Base-by-base conservation (phyloP, 176 grass and related monocot species). In the Dactylis glomerata region DNA sequence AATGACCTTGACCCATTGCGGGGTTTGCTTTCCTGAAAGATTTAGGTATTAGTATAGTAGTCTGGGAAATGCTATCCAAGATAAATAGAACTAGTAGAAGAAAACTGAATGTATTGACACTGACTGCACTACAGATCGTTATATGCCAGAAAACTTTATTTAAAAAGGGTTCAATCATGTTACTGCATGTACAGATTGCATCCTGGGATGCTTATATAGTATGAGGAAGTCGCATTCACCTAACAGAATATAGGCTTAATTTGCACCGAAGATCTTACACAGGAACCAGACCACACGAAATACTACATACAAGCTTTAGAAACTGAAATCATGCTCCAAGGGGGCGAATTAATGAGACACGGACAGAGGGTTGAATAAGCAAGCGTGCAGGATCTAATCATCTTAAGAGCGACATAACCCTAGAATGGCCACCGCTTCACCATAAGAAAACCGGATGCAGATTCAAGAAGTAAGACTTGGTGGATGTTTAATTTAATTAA, bases 11-110 rank as follows among this genome's bases (percentile, higher is more conserved):
- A 75, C 85, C 85, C 85, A 87, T 87, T 8, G 67, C 16, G 38
- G 16, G 23, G 17, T 40, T 81, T 54, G 32, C 42, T 81, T 80
- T 81, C 77, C 68, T 75, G 68, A 31, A 75, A 23, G n/a, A 27
- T 40, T 49, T 8, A 52, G 32, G 10, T 64, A 56, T 86, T 10
- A 86, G 54, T n/a, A n/a, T 24, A 74, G 73, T 61, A 38, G 49
- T 34, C 23, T 15, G 73, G 46, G 50, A 38, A 80, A 47, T 24
- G 22, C 16, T 28, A 86, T n/a, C 17, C 26, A 64, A n/a, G 50
- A 79, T n/a, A n/a, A 31, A 80, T n/a, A 70, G 14, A 69, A 42
- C 19, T 37, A 34, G 12, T 6, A 8, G 11, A 50, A 59, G 7
- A n/a, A n/a, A n/a, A n/a, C n/a, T n/a, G n/a, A n/a, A n/a, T n/a